These are phyloP conservation scores for Cryptosporidium tyzzeri DNA, from an alignment of 169 alveolate genomes.

Conservation along the genomic window DNA sequence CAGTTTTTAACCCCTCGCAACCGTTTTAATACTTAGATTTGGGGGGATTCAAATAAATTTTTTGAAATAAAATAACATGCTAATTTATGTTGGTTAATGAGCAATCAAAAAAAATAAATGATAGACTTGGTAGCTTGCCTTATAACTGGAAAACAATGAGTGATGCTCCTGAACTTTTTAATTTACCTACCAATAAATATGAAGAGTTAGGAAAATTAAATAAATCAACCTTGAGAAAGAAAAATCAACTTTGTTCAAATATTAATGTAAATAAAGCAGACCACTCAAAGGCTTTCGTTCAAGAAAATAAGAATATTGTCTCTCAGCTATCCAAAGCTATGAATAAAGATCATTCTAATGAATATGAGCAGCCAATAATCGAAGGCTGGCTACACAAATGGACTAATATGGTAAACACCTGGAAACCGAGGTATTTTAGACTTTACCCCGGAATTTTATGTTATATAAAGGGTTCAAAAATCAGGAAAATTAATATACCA, in stretches of 20 bases:
- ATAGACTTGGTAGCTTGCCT: not conserved
- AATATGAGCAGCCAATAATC: slow-evolving; percentile 52
- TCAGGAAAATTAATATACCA: slow-evolving; percentile 12
- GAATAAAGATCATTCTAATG: not conserved
- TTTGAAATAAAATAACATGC: slow-evolving; percentile 3
- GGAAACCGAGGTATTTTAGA: slow-evolving; percentile 88
- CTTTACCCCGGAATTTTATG: slow-evolving; percentile 82
- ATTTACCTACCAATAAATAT: not conserved
- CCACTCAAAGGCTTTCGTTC: not conserved
- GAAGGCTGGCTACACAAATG: slow-evolving; percentile 90
- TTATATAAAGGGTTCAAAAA: slow-evolving; percentile 51
- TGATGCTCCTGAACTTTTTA: not conserved
- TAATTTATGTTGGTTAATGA: not conserved
- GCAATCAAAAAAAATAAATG: not conserved
- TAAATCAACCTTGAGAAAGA: not conserved
- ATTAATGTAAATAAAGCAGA: not conserved
- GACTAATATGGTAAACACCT: slow-evolving; percentile 88
- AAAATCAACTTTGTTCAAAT: not conserved
- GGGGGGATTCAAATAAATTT: not conserved
- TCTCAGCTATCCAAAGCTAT: not conserved
- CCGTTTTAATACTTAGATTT: slow-evolving; percentile 13
- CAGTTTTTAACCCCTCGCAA: not conserved
- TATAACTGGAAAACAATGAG: not conserved
- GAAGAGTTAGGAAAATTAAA: not conserved
- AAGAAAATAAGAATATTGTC: not conserved